Base-by-base conservation (phyloP, 768 basidiomycete genomes). In the Psilocybe cubensis region DNA sequence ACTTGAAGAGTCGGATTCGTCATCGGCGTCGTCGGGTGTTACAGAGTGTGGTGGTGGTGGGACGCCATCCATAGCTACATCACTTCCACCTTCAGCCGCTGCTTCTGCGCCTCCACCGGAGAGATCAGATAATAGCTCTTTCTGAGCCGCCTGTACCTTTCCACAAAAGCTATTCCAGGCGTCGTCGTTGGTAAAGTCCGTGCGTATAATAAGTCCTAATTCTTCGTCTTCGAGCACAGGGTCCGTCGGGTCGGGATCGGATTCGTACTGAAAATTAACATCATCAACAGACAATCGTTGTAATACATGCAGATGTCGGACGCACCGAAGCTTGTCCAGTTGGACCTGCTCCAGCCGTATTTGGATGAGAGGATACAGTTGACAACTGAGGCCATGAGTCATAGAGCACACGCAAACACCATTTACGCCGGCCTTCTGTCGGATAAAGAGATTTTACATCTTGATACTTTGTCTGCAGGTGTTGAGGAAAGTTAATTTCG, bases 131-230 rank as follows among this genome's bases (percentile, higher is more conserved):
- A 76, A 57, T 17, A 88, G 75, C 24, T 90, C 89, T 54, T 76
- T 79, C 63, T 91, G 89, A 10, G 79, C 79, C 6, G 75, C 77
- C 46, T 76, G 75, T 10, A 93, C 72, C 56, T 76, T 76, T 4
- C 66, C 60, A 54, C 68, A 72, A 69, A 92, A 90, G 0, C 69
- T 59, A 11, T 73, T 65, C 91, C 91, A 92, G 1, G 89, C 83
- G 6, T 75, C 73, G 29, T 91, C 87, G 66, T 89, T 72, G 8
- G 84, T 78, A 67, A 80, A 92, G 64, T 92, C 89, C 9, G 90
- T 87, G 35, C 91, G 85, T n/a, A 92, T 66, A 44, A 92, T 66
- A 57, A 92, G 63, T 12, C 89, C 89, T 40, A 84, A 63, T 55
- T 83, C 82, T 1, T 76, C 76, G 6, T 73, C 78, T 21, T 83